Percentiles rank a stretch among this genome's conserved stretches.
phyloP scores from a whole-genome alignment of 495 filamentous ascomycete genomes.

The Penicillium antarcticum region DNA sequence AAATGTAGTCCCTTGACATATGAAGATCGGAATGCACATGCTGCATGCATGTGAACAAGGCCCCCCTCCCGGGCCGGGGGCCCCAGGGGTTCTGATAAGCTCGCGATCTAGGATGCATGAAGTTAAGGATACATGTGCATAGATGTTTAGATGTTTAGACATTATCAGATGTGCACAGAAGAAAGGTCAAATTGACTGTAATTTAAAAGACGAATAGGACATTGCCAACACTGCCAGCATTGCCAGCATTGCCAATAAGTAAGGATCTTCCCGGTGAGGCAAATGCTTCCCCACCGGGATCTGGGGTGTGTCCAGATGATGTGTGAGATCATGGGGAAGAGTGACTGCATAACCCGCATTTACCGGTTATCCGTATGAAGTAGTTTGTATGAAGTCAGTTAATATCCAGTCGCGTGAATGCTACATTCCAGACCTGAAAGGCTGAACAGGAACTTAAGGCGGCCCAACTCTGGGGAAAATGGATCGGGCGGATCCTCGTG shows the following conservation, averaged over 20 bases:
- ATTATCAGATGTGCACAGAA: neutral
- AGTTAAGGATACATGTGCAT: too few species aligned
- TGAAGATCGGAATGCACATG: neutral
- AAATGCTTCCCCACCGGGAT: slow-evolving; percentile 2
- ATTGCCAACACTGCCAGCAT: too few species aligned
- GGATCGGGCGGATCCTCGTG: slow-evolving; percentile 1
- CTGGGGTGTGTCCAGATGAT: slow-evolving; percentile 12
- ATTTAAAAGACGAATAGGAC: too few species aligned
- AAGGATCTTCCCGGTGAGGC: neutral
- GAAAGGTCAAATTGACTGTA: too few species aligned
- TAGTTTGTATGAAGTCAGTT: too few species aligned
- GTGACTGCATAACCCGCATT: too few species aligned
- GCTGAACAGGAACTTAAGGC: neutral
- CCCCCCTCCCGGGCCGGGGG: neutral
- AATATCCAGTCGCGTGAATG: neutral
- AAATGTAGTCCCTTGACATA: neutral
- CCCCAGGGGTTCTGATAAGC: neutral
- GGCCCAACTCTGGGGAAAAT: neutral
- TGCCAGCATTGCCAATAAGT: too few species aligned
- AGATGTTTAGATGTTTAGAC: neutral
- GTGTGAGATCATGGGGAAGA: slow-evolving; percentile 9
- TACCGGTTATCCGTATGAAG: too few species aligned
- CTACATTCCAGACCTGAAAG: neutral
- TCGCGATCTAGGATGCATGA: too few species aligned
- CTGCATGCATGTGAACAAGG: slow-evolving; percentile 1